Evolutionary conservation across 2,329 filamentous ascomycete species (phyloP).

Genomic region (Venturia asperata): DNA sequence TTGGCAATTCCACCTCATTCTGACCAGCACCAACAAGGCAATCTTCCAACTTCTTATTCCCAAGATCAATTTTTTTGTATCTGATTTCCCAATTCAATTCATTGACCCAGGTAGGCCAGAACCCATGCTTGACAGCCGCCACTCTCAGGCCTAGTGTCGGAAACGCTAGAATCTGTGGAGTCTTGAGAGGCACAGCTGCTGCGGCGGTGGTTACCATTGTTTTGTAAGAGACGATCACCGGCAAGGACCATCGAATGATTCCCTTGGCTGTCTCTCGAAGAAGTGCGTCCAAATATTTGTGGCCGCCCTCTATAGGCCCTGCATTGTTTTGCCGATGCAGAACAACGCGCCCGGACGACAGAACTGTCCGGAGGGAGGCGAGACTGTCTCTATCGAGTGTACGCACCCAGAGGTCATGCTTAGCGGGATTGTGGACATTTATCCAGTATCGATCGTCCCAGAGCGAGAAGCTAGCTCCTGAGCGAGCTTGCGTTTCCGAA

Average conservation of each 20-base stretch:
- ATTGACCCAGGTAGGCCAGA: conserved; percentile 19
- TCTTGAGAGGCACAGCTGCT: not conserved
- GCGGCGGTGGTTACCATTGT: conserved; percentile 6
- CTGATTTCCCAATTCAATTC: conserved; percentile 24
- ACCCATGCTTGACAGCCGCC: conserved; percentile 13
- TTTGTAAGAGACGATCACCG: conserved; percentile 21
- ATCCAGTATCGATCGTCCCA: conserved; percentile 55
- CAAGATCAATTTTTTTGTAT: conserved; percentile 26
- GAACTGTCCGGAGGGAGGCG: conserved; percentile 14
- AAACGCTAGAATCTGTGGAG: conserved; percentile 25
- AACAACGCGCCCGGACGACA: conserved; percentile 24
- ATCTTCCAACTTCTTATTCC: conserved; percentile 6
- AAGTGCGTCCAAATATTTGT: conserved; percentile 19
- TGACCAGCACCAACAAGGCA: conserved; percentile 5
- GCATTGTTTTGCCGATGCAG: conserved; percentile 10
- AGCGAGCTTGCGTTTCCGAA: conserved; percentile 18
- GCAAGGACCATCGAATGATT: conserved; percentile 20
- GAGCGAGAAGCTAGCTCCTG: conserved; percentile 33
- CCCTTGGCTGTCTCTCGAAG: conserved; percentile 17
- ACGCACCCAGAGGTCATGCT: conserved; percentile 34
- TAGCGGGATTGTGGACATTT: conserved; percentile 33
- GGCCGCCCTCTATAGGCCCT: not conserved
- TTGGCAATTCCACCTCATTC: not conserved
- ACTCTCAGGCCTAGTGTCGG: conserved; percentile 27
- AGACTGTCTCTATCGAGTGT: conserved; percentile 32